Base-by-base conservation (phyloP, 2,329 filamentous ascomycete genomes). In the Colletotrichum sp. region DNA sequence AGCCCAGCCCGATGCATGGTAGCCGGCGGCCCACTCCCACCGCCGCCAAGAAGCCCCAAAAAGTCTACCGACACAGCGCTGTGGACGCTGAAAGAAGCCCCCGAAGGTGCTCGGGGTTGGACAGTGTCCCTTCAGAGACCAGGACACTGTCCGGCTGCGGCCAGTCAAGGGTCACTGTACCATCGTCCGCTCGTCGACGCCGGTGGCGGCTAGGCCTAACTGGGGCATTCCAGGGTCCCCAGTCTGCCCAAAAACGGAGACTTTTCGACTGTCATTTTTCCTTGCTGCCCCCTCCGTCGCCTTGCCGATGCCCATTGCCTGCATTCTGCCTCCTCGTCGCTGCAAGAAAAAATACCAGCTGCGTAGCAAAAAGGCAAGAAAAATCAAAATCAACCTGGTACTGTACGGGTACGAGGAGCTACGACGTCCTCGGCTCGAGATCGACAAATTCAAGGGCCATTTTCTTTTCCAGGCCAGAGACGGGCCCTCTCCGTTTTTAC, bases 91-190 rank as follows among this genome's bases (percentile, higher is more conserved):
- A 18, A 49, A 32, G 64, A 24, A 30, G n/a, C n/a, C 26, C 60
- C 60, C 7, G n/a, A 24, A 32, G n/a, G 12, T 32, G n/a, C 6
- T n/a, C 60, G 28, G 30, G 26, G 44, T 8, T 52, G 9, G 9
- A 66, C 57, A 68, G 72, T 75, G 55, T 36, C 10, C 9, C 30
- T 5, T 12, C 8, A 7, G 2, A 13, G 3, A 10, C 36, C 8
- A 10, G 52, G 8, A 10, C 73, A 76, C 73, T 64, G 73, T 76
- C 57, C 63, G 64, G 44, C 69, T 68, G 73, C 70, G 70, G 69
- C 24, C 68, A 59, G n/a, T 52, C 30, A 44, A 26, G 44, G 59
- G 59, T 62, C 57, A 64, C 57, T 8, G 55, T 55, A 62, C 36
- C 16, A 44, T 44, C 39, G 39, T 15, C 24, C 18, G 57, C 44